Evolutionary conservation across 257 asterid genomes (phyloP), one percentile per base, ranked within the genome.

Genomic region (Jacaranda copaia): DNA sequence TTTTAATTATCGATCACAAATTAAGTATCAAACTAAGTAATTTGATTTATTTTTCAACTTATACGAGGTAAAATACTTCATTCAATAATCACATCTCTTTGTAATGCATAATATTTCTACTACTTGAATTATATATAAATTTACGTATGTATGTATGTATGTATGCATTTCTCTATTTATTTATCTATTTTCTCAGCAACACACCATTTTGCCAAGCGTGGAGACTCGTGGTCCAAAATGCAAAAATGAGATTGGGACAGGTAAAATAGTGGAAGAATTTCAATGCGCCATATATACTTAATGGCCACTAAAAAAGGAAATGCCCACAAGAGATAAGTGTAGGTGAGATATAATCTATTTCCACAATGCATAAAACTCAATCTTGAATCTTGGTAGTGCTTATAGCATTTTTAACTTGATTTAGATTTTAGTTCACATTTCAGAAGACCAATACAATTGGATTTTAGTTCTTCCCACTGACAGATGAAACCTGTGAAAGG

Each of bases 261-360:
- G 51, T 36, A 32, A 64, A 57, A 53, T 68, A 52, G 67, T 72
- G 75, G 35, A 5, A 56, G 7, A 15, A n/a, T 63, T 18, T 45
- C 40, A 53, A 48, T 69, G 55, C 58, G 48, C 64, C 65, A 76
- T 63, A 72, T 72, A 25, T 36, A 66, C 58, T 36, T 70, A 43
- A 55, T 79, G 81, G 55, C 61, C 82, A 79, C 78, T 73, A 35
- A 43, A 18, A 18, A 56, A 18, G 18, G 74, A 80, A 71, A 56
- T 43, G 46, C 83, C 73, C 52, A 59, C 14, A 60, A 60, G n/a
- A 56, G 61, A 63, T 45, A 58, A 38, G 79, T 75, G 58, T 49
- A 53, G 59, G 82, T 73, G 79, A 79, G 49, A 20, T 15, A 63
- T 40, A 15, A 45, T 39, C 57, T n/a, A 49, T 40, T 68, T 82